Evolutionary conservation across 2,329 filamentous ascomycete genomes (phyloP), one percentile per base, ranked within the genome.

Genomic region (Pseudocercospora musae): DNA sequence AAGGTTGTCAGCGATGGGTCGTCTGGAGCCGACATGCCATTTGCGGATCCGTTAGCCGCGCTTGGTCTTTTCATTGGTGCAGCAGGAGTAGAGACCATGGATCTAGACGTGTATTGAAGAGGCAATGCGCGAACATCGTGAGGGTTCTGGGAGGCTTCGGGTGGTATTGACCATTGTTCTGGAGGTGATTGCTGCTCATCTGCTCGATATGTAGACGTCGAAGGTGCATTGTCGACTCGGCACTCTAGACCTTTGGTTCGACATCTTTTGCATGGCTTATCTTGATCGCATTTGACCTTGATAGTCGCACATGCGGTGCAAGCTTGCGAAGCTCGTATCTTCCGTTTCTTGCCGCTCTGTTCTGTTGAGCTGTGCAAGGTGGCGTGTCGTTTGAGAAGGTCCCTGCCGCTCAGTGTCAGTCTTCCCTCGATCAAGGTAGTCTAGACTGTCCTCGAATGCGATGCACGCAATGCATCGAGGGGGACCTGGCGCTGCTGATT

Each of bases 281-380:
- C 63, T 62, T 68, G 66, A 31, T 66, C 63, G 54, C 66, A 68
- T 49, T 68, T 68, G 25, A 68, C 66, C 53, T 68, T 68, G 59
- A 68, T 66, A 15, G 58, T 59, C 13, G 63, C 66, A 53, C 66
- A 68, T 44, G 62, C 59, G n/a, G 63, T 57, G 49, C 66, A 68
- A 40, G 66, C 66, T 44, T 68, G 66, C 3, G 63, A 66, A 9
- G 66, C 66, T 48, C 66, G 53, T 18, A 68, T 68, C 50, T 66
- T 66, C n/a, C 66, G 61, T 46, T 68, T 68, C 58, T 64, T 68
- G 50, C 66, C 66, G 20, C 61, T 62, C 40, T 64, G 59, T 56
- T 66, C 66, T 25, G 62, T 66, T 18, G 46, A 58, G 25, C 59
- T 61, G 48, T 68, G 66, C 5, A 68, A 59, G 10, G 66, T 66